A percentile compares a stretch with the other conserved stretches of the same genome.
phyloP scores from a whole-genome alignment of 2,329 filamentous ascomycete species.

The Aspergillus versicolor region DNA sequence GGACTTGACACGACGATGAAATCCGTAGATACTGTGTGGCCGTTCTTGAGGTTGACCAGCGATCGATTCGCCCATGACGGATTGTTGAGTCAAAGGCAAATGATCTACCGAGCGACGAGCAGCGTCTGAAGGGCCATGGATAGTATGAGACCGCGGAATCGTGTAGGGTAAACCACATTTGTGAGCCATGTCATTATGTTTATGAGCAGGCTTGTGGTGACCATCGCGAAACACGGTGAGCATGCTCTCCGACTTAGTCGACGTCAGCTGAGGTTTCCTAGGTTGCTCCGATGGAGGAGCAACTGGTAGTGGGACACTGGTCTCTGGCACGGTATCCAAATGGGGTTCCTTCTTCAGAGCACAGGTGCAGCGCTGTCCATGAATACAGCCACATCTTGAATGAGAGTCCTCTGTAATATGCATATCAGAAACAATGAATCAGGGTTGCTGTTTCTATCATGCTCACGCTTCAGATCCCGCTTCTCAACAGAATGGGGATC shows the following conservation, averaged over 20 bases:
- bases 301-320: constrained; percentile 42
- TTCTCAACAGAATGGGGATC: constrained; percentile 35
- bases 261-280: constrained; percentile 56
- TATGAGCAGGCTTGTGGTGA: constrained; percentile 64
- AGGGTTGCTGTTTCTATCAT: constrained; percentile 27
- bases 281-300: constrained; percentile 45
- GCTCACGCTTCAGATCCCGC: constrained; percentile 40
- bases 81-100: constrained; percentile 42
- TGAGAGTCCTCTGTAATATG: constrained; percentile 34
- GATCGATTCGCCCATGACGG: constrained; percentile 32
- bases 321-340: constrained; percentile 51
- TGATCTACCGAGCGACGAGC: constrained; percentile 55
- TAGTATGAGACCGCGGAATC: constrained; percentile 55
- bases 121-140: constrained; percentile 46
- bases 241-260: constrained; percentile 59
- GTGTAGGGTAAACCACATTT: constrained; percentile 64
- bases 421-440: constrained; percentile 33
- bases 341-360: constrained; percentile 59
- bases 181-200: constrained; percentile 64
- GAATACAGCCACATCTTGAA: constrained; percentile 51
- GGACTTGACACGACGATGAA: constrained; percentile 42
- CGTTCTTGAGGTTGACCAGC: constrained; percentile 27
- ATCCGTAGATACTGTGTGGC: constrained; percentile 26
- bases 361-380: constrained; percentile 61
- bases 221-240: constrained; percentile 63